phyloP scores from a whole-genome alignment of 2,329 filamentous ascomycete species.

The Aciculosporium take region DNA sequence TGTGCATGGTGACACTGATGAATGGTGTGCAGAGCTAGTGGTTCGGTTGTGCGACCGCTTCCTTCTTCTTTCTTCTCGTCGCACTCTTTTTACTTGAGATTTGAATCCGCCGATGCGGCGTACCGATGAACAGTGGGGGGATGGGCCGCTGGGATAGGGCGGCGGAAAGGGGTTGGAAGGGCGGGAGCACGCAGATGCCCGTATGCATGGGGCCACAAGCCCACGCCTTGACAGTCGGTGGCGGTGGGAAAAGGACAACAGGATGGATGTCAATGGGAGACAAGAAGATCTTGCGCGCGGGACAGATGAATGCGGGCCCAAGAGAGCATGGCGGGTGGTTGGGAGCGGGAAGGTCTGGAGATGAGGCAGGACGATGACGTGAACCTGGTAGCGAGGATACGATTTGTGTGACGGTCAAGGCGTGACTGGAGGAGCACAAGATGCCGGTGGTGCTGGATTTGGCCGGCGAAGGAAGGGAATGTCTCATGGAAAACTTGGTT shows the following conservation, averaged over 20 bases:
- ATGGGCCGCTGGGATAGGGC: neutral
- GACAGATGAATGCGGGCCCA: too few species aligned
- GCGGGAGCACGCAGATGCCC: neutral
- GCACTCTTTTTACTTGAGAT: neutral
- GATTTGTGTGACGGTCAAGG: conserved; percentile 1
- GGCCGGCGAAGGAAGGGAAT: neutral
- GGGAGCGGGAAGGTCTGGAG: neutral
- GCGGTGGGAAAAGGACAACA: too few species aligned
- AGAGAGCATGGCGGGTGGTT: too few species aligned
- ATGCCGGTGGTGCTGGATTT: conserved; percentile 7
- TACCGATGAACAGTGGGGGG: neutral
- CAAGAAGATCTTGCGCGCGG: too few species aligned
- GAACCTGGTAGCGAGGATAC: neutral
- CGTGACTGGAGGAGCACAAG: conserved; percentile 3
- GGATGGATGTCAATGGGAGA: neutral
- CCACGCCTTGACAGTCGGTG: too few species aligned
- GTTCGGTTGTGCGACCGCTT: neutral
- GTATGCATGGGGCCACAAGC: neutral
- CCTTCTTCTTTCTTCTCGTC: neutral
- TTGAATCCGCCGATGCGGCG: neutral
- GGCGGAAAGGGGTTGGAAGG: too few species aligned
- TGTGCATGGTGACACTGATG: neutral
- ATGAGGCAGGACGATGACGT: neutral
- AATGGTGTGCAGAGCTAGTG: neutral
- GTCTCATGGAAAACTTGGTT: neutral